Conservation (phyloP, 768 basidiomycete species). For the Amanita inopinata region DNA sequence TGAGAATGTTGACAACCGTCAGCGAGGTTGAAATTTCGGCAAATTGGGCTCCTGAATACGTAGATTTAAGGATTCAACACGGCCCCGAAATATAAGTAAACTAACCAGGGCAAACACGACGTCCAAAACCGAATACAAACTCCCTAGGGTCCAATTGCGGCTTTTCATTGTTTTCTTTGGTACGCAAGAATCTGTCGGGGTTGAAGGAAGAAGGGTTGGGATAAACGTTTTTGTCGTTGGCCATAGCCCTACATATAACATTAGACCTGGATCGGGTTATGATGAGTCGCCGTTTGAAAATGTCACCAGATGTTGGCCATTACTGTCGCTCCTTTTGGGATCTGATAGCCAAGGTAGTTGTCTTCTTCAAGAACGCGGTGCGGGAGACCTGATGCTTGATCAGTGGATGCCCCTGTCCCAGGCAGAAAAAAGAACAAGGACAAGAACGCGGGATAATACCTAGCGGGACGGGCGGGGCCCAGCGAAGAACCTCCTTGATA, state of each 20-base stretch:
- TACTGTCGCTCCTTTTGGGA: conserved; percentile 23
- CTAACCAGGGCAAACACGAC: conserved; percentile 22
- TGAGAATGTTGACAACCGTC: background rate
- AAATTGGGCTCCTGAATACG: background rate
- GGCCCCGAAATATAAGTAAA: no score
- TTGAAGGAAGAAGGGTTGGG: conserved; percentile 21
- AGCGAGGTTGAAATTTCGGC: background rate
- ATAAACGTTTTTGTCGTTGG: conserved; percentile 17
- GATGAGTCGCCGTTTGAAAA: no score
- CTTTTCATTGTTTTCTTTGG: conserved; percentile 13
- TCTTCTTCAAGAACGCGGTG: conserved; percentile 23
- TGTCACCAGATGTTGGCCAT: conserved; percentile 23
- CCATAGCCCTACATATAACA: conserved; percentile 20
- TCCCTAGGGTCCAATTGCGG: conserved; percentile 22
- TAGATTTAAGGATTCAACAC: no score
- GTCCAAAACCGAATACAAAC: conserved; percentile 28
- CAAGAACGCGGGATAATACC: no score
- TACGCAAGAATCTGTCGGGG: conserved; percentile 21
- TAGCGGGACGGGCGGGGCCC: conserved; percentile 23
- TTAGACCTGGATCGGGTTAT: background rate
- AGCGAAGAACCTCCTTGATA: conserved; percentile 29
- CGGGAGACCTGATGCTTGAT: conserved; percentile 16
- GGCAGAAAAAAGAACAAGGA: no score
- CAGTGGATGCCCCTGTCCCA: no score
- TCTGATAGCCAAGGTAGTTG: conserved; percentile 22